Conservation (phyloP, 164 flowering plant species). For the Dillenia suffruticosa region DNA sequence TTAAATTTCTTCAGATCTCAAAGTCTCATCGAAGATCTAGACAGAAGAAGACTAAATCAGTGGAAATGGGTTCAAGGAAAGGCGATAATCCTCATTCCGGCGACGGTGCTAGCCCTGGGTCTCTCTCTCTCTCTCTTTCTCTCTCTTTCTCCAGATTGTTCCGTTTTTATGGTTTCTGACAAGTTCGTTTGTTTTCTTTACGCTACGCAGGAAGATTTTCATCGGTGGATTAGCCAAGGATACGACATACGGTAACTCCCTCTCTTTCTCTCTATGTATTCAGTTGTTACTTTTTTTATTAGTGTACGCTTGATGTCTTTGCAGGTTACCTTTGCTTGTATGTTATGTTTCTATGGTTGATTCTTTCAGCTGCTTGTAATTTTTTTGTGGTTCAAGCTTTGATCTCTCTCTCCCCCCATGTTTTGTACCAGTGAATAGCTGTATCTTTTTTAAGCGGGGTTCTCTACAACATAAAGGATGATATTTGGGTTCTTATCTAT, state of each 20-base stretch:
- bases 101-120: slow-evolving; percentile 77
- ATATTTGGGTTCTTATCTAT: not conserved
- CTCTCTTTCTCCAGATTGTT: not conserved
- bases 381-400: not conserved
- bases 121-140: not conserved
- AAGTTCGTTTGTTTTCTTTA: not conserved
- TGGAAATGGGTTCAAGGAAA: slow-evolving; percentile 40
- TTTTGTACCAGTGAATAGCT: not conserved
- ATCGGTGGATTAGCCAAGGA: slow-evolving; percentile 85
- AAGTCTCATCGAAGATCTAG: too few relatives aligned
- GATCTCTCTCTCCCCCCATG: not conserved
- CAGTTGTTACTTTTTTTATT: not conserved
- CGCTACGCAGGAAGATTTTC: slow-evolving; percentile 70
- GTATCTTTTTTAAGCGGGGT: not conserved
- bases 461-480: not conserved
- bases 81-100: slow-evolving; percentile 25
- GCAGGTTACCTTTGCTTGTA: not conserved
- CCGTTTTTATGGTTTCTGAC: not conserved
- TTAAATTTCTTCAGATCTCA: too few relatives aligned
- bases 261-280: not conserved
- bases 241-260: slow-evolving; percentile 42
- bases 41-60: too few relatives aligned
- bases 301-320: not conserved
- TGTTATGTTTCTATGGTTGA: not conserved
- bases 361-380: not conserved